Evolutionary conservation across 495 filamentous ascomycete species (phyloP).

Genomic region (Trichoderma erinaceum): DNA sequence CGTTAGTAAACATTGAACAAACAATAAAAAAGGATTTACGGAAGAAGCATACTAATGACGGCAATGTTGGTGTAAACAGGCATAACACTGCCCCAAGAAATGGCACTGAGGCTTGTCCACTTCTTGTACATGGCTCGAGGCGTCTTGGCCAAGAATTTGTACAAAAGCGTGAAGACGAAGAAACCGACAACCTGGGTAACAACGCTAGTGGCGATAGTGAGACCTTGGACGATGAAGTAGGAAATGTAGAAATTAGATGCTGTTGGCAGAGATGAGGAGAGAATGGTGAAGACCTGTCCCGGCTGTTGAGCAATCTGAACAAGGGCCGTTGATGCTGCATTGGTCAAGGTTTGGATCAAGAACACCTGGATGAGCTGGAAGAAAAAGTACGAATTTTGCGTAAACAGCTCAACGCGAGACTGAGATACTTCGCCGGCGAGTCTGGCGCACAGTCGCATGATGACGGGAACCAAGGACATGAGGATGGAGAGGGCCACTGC

Average conservation of each 20-base stretch:
- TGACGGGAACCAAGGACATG: constrained; percentile 82
- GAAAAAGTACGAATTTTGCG: constrained; percentile 86
- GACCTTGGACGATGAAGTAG: constrained; percentile 89
- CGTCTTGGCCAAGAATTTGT: constrained; percentile 54
- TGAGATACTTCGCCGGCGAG: constrained; percentile 70
- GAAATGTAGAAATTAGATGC: constrained; percentile 92
- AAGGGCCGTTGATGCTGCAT: constrained; percentile 62
- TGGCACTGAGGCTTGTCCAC: constrained; percentile 54
- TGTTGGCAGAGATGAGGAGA: constrained; percentile 69
- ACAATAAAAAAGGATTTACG: not conserved
- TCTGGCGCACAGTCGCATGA: constrained; percentile 70
- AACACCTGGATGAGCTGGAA: constrained; percentile 97
- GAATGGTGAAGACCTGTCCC: constrained; percentile 49
- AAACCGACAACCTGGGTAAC: constrained; percentile 75
- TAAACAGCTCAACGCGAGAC: constrained; percentile 74
- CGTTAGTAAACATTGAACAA: constrained; percentile 18
- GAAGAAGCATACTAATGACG: constrained; percentile 61
- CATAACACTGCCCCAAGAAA: constrained; percentile 84
- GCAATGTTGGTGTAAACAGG: constrained; percentile 79
- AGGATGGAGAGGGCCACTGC: constrained; percentile 72
- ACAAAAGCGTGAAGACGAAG: constrained; percentile 69
- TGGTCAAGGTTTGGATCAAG: constrained; percentile 74
- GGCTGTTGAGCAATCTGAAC: constrained; percentile 61
- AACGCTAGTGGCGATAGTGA: constrained; percentile 70
- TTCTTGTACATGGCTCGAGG: constrained; percentile 54